Conservation (phyloP, 1,284 basidiomycete species). For the Microstroma glucosiphilum region DNA sequence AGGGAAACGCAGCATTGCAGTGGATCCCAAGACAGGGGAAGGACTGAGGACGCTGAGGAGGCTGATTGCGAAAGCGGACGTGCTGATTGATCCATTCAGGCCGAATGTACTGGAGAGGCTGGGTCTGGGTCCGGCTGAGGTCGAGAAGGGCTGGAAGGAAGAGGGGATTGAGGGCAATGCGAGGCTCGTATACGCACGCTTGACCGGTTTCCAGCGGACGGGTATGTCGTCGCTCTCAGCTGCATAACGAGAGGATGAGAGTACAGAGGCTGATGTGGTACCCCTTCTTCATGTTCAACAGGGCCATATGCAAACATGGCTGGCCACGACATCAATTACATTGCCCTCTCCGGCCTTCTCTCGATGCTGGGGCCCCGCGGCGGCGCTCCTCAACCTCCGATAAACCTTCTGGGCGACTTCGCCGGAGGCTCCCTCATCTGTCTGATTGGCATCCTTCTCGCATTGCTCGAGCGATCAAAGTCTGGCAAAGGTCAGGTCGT, state of each 20-base stretch:
- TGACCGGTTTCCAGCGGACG: constrained; percentile 50
- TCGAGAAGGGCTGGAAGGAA: constrained; percentile 34
- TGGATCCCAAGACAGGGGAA: constrained; percentile 61
- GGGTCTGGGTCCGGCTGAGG: constrained; percentile 65
- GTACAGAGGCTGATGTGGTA: background rate
- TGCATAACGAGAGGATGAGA: background rate
- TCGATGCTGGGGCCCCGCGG: constrained; percentile 52
- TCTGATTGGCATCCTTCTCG: constrained; percentile 67
- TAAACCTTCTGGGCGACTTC: constrained; percentile 74
- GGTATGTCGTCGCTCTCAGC: constrained; percentile 11
- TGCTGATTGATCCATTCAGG: constrained; percentile 74
- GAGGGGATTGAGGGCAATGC: constrained; percentile 47
- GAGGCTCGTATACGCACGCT: constrained; percentile 44
- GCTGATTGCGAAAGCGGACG: constrained; percentile 64
- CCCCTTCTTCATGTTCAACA: constrained; percentile 7
- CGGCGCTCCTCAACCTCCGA: constrained; percentile 65
- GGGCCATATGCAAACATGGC: constrained; percentile 49
- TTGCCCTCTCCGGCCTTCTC: constrained; percentile 71
- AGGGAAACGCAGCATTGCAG: constrained; percentile 66
- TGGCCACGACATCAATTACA: constrained; percentile 73
- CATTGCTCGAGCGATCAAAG: constrained; percentile 62
- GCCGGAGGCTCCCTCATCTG: constrained; percentile 73
- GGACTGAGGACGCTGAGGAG: constrained; percentile 61
- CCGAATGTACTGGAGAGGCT: constrained; percentile 74
- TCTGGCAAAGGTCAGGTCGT: constrained; percentile 68